phyloP scores from a whole-genome alignment of 192 early-diverging fungal genomes.

The Allomyces macrogynus region DNA sequence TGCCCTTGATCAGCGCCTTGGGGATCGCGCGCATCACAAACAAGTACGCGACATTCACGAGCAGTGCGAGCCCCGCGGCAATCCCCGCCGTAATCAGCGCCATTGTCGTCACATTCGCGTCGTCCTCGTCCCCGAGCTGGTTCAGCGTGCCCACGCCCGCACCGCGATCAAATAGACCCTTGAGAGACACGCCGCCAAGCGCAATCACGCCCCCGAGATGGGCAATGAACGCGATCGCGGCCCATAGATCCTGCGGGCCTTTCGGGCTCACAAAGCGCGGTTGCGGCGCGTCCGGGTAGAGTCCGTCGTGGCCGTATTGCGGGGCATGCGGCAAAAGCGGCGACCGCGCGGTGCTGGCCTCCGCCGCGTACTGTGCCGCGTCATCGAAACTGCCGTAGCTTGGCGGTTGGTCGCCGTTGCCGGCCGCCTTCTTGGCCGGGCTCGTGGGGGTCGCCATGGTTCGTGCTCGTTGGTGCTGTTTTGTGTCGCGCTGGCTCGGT shows the following conservation, averaged over 20 bases:
- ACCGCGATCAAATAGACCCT: slow-evolving; percentile 12
- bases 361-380: too few species aligned
- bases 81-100: slow-evolving; percentile 8
- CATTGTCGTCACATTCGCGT: slow-evolving; percentile 5
- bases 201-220: slow-evolving; percentile 35
- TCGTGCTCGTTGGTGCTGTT: too few species aligned
- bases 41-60: background rate
- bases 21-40: slow-evolving; percentile 15
- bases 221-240: slow-evolving; percentile 30
- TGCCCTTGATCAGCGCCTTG: slow-evolving; percentile 24
- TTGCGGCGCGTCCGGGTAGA: too few species aligned
- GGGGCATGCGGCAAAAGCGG: too few species aligned
- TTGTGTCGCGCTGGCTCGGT: too few species aligned
- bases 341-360: too few species aligned
- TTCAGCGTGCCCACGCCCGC: slow-evolving; percentile 9
- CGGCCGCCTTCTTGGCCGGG: too few species aligned
- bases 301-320: too few species aligned
- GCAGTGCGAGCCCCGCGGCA: background rate
- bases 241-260: slow-evolving; percentile 43
- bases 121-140: too few species aligned
- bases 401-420: too few species aligned
- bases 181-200: slow-evolving; percentile 16
- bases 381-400: too few species aligned
- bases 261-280: background rate
- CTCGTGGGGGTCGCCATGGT: too few species aligned